A percentile compares a stretch with the other conserved stretches of the same genome.
phyloP scores from a whole-genome alignment of 192 early-diverging fungal species.

The Phlyctochytrium arcticum region DNA sequence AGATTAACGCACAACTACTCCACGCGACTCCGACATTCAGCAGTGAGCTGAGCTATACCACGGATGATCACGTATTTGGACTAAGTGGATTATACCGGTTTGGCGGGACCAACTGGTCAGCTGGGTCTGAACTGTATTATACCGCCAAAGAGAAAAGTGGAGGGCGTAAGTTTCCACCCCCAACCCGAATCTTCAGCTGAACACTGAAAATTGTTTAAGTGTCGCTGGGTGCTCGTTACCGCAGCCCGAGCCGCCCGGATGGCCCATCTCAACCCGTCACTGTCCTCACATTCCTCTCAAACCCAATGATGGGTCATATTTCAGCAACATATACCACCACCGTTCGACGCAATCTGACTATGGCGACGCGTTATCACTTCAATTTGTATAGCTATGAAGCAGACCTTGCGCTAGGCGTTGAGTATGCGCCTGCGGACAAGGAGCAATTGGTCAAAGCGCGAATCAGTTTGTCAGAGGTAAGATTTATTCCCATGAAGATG shows the following conservation, averaged over 20 bases:
- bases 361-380: constrained; percentile 84
- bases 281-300: constrained; percentile 71
- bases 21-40: constrained; percentile 71
- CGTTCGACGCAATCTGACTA: constrained; percentile 60
- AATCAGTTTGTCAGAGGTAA: constrained; percentile 45
- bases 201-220: constrained; percentile 16
- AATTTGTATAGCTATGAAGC: constrained; percentile 89
- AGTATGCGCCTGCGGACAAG: constrained; percentile 62
- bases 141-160: constrained; percentile 79
- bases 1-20: constrained; percentile 64
- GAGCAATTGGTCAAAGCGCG: constrained; percentile 53
- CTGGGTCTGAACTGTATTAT: constrained; percentile 47
- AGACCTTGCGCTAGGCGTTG: constrained; percentile 82
- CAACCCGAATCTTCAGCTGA: too few species aligned
- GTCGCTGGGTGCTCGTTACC: constrained; percentile 30
- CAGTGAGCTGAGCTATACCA: constrained; percentile 69
- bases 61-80: constrained; percentile 76
- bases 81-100: constrained; percentile 78
- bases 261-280: constrained; percentile 39
- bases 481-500: too few species aligned
- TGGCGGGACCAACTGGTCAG: constrained; percentile 37
- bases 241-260: constrained; percentile 13
- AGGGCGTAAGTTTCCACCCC: constrained; percentile 58
- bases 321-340: constrained; percentile 78
- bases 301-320: constrained; percentile 93